Evolutionary conservation across 805 yeast genomes (phyloP), one percentile per base, ranked within the genome.

Genomic region (Metschnikowia baotianmanensis): DNA sequence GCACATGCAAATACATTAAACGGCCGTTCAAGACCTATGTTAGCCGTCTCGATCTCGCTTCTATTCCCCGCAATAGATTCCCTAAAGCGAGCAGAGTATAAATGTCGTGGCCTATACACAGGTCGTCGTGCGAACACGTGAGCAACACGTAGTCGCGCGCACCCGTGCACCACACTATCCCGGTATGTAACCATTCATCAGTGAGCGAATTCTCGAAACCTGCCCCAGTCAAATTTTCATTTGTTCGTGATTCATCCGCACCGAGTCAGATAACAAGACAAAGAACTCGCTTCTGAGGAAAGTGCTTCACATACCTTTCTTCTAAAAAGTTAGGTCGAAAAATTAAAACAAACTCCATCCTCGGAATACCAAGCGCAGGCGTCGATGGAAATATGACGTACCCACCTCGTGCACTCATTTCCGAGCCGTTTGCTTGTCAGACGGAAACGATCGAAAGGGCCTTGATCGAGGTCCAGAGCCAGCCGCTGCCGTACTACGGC

Each of bases 391-490:
- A 15, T 13, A 45, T 45, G 48, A 23, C 34, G 24, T 42, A 41
- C 41, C 62, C 67, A 23, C 51, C 52, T 35, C 58, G 71, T 24
- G 35, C 46, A 31, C 42, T 65, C 29, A 38, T 46, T 16, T 38
- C 51, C 28, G 69, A 62, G 50, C 57, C 70, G 38, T 67, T 67
- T 52, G 59, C 55, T 17, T 47, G 50, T 45, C 72, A 67, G 46
- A 30, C 58, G 34, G 71, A 65, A 31, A 31, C 55, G 23, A 58
- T 67, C 32, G 63, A 61, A 32, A 62, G 56, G 43, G 55, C 59
- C 22, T 45, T 56, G 46, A 51, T 62, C 36, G 72, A 67, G 43
- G 52, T 53, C 19, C 63, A 63, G 42, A 55, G 56, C 48, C 69
- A 63, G 47, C 70, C 71, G 5, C 24, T 46, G 17, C 24, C 48